phyloP scores from a whole-genome alignment of 176 grass and related monocot genomes.

The Aegilops sharonensis region DNA sequence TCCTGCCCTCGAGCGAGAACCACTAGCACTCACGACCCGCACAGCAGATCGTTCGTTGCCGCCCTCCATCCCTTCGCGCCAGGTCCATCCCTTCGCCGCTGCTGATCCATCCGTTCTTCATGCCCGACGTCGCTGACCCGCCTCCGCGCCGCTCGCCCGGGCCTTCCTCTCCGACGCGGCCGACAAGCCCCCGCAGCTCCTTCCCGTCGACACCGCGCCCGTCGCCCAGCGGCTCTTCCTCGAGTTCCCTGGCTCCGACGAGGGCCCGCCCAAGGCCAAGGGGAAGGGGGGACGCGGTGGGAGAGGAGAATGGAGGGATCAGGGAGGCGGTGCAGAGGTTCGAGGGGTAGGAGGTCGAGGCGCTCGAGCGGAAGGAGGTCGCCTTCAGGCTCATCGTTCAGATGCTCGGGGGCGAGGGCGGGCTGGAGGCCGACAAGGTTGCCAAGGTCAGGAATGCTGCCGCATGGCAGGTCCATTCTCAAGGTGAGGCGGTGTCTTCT shows the following conservation, averaged over 20 bases:
- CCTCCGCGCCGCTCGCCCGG: slow-evolving; percentile 56
- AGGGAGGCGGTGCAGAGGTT: slow-evolving; percentile 59
- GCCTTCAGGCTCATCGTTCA: slow-evolving; percentile 82
- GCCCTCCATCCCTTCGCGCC: too few species aligned
- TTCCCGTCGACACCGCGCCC: slow-evolving; percentile 43
- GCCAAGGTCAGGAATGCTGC: slow-evolving; percentile 72
- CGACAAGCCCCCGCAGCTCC: slow-evolving; percentile 54
- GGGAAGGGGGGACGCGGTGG: slow-evolving; percentile 61
- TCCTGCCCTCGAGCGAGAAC: too few species aligned
- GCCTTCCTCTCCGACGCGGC: slow-evolving; percentile 66
- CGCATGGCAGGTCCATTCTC: slow-evolving; percentile 77
- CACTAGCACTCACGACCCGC: too few species aligned
- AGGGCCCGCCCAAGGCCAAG: slow-evolving; percentile 49
- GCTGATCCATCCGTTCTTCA: too few species aligned
- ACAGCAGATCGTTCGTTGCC: too few species aligned
- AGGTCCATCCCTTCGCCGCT: too few species aligned
- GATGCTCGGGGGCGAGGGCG: slow-evolving; percentile 56
- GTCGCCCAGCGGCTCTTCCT: slow-evolving; percentile 67
- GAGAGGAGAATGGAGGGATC: slow-evolving; percentile 46
- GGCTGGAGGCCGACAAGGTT: slow-evolving; percentile 44
- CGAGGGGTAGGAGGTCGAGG: slow-evolving; percentile 69
- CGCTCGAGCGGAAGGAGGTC: slow-evolving; percentile 82
- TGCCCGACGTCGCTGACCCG: slow-evolving; percentile 39
- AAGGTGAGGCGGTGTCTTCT: slow-evolving; percentile 52
- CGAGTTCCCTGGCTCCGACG: slow-evolving; percentile 52